Evolutionary conservation across 2,329 filamentous ascomycete species (phyloP), one percentile per base, ranked within the genome.

Genomic region (Sporothrix brasiliensis): DNA sequence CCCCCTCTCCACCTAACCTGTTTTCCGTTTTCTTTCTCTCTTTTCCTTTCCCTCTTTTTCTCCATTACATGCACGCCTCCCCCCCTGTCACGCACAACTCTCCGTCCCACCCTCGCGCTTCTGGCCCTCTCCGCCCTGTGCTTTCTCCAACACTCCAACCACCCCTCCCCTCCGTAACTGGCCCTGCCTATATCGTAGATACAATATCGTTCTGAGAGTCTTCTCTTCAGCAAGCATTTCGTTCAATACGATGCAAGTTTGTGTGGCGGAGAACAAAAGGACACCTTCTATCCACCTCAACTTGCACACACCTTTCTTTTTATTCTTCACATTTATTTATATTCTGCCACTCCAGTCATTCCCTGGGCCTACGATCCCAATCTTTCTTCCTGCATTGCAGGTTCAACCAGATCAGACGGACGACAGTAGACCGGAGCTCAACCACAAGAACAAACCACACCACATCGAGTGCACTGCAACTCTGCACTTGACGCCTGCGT

Each of bases 101-200:
- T 50, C n/a, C 50, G 19, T 66, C 34, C 61, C 54, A 52, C 56
- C 58, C 34, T 67, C 34, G 34, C 60, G 21, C 44, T 61, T 14
- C 53, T 69, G 49, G 58, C 50, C 50, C 34, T 69, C 30, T 61
- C 50, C 24, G 16, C 56, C 49, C 39, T 34, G 34, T 34, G 41
- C 41, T 14, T 44, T 16, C 41, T 44, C 41, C 41, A 44, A 44
- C 41, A 44, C 30, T 50, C 39, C 41, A 56, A 50, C 27, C 41
- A 49, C 21, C 47, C 24, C 34, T 24, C 39, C 49, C 34, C 50
- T 56, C 50, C 21, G 50, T 54, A 67, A 56, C 52, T 21, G 52
- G 14, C 50, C 71, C 50, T 58, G 67, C 54, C 67, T 69, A 72
- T 72, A 69, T 54, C 47, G 24, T 49, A 19, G 49, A 63, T 60